Conservation (phyloP, 225 moss, liverwort and hornwort species). For the Thuidium tamariscinum region DNA sequence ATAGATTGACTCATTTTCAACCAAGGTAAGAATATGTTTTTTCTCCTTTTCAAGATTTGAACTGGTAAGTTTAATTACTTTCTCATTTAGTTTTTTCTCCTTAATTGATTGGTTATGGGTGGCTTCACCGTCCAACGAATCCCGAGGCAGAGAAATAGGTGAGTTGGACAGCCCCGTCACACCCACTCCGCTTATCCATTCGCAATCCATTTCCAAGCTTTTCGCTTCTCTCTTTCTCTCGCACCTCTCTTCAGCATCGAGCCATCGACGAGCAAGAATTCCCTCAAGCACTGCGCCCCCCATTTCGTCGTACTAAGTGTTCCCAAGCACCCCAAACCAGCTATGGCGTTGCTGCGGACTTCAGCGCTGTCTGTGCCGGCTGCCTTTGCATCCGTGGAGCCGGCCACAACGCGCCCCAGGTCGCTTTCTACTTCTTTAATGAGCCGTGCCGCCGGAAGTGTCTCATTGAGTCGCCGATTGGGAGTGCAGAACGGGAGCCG, state of each 20-base stretch:
- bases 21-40: too few relatives aligned
- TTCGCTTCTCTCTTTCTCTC: neutral
- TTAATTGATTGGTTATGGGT: too few relatives aligned
- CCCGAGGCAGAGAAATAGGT: neutral
- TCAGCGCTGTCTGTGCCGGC: constrained; percentile 2
- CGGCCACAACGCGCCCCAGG: neutral
- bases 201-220: neutral
- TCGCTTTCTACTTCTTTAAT: neutral
- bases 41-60: too few relatives aligned
- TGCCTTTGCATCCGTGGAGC: neutral
- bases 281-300: neutral
- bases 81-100: too few relatives aligned
- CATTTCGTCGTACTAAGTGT: too few relatives aligned
- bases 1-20: too few relatives aligned
- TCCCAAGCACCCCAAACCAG: neutral
- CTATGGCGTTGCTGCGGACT: constrained; percentile 33
- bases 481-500: constrained; percentile 32
- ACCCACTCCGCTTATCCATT: neutral
- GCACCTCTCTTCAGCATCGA: neutral
- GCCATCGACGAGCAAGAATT: neutral
- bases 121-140: neutral
- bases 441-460: neutral
- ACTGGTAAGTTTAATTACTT: too few relatives aligned
- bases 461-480: neutral
- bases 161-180: constrained; percentile 4